Conservation (phyloP, 2,329 filamentous ascomycete species). For the Colletotrichum liaoningense region DNA sequence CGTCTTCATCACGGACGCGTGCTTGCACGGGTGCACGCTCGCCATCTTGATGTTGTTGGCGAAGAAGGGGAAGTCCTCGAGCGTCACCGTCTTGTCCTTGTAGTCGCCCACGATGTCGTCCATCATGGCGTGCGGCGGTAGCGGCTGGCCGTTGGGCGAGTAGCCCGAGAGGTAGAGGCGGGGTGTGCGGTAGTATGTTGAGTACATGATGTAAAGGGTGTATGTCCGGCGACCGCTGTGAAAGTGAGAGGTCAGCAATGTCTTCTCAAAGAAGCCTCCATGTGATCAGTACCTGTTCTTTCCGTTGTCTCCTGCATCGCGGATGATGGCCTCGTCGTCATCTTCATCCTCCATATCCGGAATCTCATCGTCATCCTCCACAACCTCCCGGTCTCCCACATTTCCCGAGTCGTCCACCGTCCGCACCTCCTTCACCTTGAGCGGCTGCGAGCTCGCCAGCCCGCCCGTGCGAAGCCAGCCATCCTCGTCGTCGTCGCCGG, state of each 20-base stretch:
- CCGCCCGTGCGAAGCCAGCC: conserved; percentile 94
- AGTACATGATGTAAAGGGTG: conserved; percentile 98
- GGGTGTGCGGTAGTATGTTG: conserved; percentile 95
- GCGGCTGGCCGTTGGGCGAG: conserved; percentile 79
- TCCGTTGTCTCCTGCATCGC: conserved; percentile 69
- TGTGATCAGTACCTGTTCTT: conserved; percentile 54
- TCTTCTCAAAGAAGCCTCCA: not conserved
- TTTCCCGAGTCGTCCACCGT: conserved; percentile 92
- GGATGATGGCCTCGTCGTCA: conserved; percentile 95
- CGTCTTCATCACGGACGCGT: conserved; percentile 98
- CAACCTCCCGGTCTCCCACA: conserved; percentile 77
- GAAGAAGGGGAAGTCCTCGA: conserved; percentile 97
- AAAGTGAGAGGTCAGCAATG: conserved; percentile 35
- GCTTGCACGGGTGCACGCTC: conserved; percentile 95
- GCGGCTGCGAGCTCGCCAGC: conserved; percentile 78
- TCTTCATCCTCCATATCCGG: conserved; percentile 99
- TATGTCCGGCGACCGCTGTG: conserved; percentile 88
- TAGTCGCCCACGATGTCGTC: conserved; percentile 97
- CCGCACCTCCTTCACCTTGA: conserved; percentile 82
- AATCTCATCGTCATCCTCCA: conserved; percentile 86
- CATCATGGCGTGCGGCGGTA: conserved; percentile 90
- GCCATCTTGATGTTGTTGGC: conserved; percentile 94
- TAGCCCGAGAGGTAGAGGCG: conserved; percentile 96
- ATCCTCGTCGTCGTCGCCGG: conserved; percentile 75
- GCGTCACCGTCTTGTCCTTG: conserved; percentile 97